A percentile compares a stretch with the other conserved stretches of the same genome.
Evolutionary conservation across 306 rosid genomes (phyloP).

Genomic region (Medicago ruthenica): DNA sequence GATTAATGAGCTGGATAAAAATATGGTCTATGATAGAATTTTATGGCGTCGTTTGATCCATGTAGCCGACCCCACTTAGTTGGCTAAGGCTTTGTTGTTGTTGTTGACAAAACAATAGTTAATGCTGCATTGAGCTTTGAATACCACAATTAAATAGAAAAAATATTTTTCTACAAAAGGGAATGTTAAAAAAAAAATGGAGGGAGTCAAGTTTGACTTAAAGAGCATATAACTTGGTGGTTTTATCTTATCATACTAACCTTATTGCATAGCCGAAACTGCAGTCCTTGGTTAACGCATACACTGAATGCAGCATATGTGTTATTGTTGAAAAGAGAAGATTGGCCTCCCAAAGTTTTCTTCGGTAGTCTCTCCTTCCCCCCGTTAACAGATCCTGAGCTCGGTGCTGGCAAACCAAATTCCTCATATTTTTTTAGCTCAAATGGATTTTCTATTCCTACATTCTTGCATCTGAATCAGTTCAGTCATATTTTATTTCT

Average conservation of each 20-base stretch:
- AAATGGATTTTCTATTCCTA: not conserved
- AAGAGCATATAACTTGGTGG: not conserved
- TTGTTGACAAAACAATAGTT: not conserved
- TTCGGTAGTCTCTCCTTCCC: not conserved
- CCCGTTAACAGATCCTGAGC: not conserved
- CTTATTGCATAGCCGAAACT: not conserved
- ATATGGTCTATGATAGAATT: too few species aligned
- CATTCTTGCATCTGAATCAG: not conserved
- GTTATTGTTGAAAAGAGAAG: not conserved
- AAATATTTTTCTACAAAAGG: not conserved
- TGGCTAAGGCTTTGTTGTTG: too few species aligned
- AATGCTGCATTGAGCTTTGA: not conserved
- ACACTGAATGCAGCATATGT: not conserved
- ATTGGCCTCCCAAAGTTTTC: not conserved
- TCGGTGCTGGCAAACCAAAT: not conserved
- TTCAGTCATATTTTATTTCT: not conserved
- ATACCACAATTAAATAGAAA: not conserved
- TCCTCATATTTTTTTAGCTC: not conserved
- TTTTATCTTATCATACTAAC: not conserved
- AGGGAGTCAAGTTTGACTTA: not conserved
- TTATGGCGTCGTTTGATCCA: too few species aligned
- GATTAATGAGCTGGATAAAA: too few species aligned
- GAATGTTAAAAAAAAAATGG: not conserved
- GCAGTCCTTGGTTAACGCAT: not conserved
- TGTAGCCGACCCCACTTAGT: too few species aligned